Base-by-base conservation (phyloP, 306 rosid species). In the Citrullus amarus region DNA sequence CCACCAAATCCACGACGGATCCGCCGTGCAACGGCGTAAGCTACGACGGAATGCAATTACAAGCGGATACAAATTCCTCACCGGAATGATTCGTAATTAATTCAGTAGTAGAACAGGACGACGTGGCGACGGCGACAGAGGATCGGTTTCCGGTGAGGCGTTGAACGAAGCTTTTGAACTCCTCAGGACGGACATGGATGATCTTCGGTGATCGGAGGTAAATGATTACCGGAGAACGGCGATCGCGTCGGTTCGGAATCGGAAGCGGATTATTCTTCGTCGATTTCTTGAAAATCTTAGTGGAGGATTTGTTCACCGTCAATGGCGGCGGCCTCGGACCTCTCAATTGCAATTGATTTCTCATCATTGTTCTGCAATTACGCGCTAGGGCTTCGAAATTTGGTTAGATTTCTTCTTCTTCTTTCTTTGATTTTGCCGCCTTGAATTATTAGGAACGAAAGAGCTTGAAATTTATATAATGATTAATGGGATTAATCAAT, bases 271-370 rank as follows among this genome's bases (percentile, higher is more conserved):
- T 11, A 16, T 16, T 2, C 10, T 50, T 6, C 39, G 34, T 44
- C 8, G 80, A 75, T 22, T 38, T 57, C 79, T 80, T 80, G 62
- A 20, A 25, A 38, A 44, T 77, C 66, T 60, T 83, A 16, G n/a
- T 11, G n/a, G 81, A 79, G n/a, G 9, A 55, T 41, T 30, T 18
- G 78, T 39, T 79, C 9, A 81, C 72, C 20, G 46, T 9, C 32
- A 86, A 80, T 34, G 81, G 68, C 48, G 87, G 67, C 43, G 88
- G 90, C 83, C 82, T 79, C 20, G 86, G 81, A 80, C 85, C 90
- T 67, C 82, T 83, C 79, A 85, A 56, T n/a, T 60, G 63, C 79
- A 82, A 56, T 18, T 61, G 57, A 41, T 61, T 70, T 32, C 69
- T 53, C 16, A 79, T 86, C n/a, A 11, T 76, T 44, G 3, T 2